A percentile compares a stretch with the other conserved stretches of the same genome.
Conservation (phyloP, 2,329 filamentous ascomycete species). For the Talaromyces verruculosus region DNA sequence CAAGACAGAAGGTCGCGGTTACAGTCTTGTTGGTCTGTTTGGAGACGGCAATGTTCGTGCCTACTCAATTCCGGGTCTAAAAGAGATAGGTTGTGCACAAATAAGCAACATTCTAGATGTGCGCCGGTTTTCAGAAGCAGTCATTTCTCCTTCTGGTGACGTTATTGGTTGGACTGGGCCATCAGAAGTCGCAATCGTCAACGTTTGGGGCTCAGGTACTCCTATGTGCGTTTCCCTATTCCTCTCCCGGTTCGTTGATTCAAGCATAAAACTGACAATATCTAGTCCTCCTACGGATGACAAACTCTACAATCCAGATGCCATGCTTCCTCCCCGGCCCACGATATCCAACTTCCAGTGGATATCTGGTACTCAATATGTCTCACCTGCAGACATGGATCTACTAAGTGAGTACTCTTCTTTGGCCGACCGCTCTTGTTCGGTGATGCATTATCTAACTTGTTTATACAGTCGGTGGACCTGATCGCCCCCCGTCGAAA, state of each 20-base stretch:
- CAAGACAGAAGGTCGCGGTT: conserved; percentile 70
- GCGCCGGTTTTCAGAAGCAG: conserved; percentile 65
- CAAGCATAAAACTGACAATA: conserved; percentile 23
- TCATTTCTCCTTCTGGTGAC: conserved; percentile 75
- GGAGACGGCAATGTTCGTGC: conserved; percentile 77
- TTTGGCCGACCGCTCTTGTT: not conserved
- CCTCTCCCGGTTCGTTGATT: not conserved
- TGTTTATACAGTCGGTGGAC: conserved; percentile 64
- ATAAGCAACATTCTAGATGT: conserved; percentile 70
- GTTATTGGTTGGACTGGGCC: conserved; percentile 87
- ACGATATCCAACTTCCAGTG: conserved; percentile 95
- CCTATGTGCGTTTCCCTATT: conserved; percentile 52
- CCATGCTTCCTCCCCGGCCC: conserved; percentile 73
- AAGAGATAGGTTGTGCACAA: conserved; percentile 71
- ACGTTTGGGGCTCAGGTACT: conserved; percentile 76
- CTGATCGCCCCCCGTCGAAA: conserved; percentile 83
- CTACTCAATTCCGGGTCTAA: conserved; percentile 82
- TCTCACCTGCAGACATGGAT: conserved; percentile 84
- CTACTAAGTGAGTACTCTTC: conserved; percentile 59
- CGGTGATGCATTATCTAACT: not conserved
- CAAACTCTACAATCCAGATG: conserved; percentile 73
- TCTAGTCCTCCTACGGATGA: conserved; percentile 59
- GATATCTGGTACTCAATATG: conserved; percentile 91
- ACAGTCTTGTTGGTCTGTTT: conserved; percentile 79
- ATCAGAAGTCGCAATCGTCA: conserved; percentile 78